Conservation (phyloP, 2,329 filamentous ascomycete species). For the Lachnellula arida region DNA sequence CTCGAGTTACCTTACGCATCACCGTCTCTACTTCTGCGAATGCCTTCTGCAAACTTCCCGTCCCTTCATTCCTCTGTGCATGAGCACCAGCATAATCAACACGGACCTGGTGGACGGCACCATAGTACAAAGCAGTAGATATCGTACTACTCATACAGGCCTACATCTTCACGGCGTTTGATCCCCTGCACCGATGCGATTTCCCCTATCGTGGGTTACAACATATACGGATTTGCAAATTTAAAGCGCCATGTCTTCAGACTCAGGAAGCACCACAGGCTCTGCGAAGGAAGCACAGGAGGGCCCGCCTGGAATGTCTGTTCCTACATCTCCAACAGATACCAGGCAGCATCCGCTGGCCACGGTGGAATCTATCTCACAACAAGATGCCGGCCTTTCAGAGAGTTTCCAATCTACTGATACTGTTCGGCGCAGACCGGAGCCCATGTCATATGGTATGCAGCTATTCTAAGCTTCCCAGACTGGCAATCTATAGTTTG, state of each 20-base stretch:
- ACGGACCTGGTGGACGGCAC: not conserved
- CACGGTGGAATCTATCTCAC: slow-evolving; percentile 22
- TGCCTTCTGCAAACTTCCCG: slow-evolving; percentile 6
- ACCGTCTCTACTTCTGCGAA: slow-evolving; percentile 3
- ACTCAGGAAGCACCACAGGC: slow-evolving; percentile 3
- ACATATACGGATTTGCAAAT: not conserved
- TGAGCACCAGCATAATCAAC: not conserved
- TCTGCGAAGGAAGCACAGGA: slow-evolving; percentile 16
- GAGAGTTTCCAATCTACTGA: slow-evolving; percentile 57
- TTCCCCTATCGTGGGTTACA: not conserved
- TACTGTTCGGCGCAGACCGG: slow-evolving; percentile 53
- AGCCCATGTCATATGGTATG: slow-evolving; percentile 50
- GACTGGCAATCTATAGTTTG: not conserved
- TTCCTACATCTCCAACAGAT: slow-evolving; percentile 45
- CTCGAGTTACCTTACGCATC: not conserved
- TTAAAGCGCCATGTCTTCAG: slow-evolving; percentile 17
- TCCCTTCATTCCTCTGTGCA: slow-evolving; percentile 2
- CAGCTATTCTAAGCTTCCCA: slow-evolving; percentile 10
- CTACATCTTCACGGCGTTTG: not conserved
- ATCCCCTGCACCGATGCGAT: not conserved
- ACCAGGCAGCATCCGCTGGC: slow-evolving; percentile 38
- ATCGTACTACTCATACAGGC: not conserved
- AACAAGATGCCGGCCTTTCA: slow-evolving; percentile 42
- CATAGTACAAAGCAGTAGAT: not conserved
- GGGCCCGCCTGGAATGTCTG: slow-evolving; percentile 23